Percentiles rank a stretch among this genome's conserved stretches.
phyloP scores from a whole-genome alignment of 768 basidiomycete genomes.

The Gyrodon lividus region DNA sequence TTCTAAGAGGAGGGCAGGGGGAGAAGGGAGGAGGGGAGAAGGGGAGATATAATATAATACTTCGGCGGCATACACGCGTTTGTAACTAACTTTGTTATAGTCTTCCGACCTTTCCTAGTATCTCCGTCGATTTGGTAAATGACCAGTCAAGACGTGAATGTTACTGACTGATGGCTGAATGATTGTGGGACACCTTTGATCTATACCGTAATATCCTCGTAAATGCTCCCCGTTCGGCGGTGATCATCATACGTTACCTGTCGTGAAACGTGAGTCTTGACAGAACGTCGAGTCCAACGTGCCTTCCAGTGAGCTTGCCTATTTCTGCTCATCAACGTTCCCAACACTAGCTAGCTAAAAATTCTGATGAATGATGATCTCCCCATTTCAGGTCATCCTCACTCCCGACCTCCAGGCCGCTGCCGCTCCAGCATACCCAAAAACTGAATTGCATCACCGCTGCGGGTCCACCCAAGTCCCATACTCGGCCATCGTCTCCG shows the following conservation, averaged over 20 bases:
- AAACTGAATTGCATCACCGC: no score
- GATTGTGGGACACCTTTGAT: slow-evolving; percentile 2
- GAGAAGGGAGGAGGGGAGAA: background rate
- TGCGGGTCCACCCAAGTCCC: background rate
- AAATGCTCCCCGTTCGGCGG: background rate
- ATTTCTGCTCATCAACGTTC: background rate
- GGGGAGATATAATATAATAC: background rate
- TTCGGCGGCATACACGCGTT: slow-evolving; percentile 1
- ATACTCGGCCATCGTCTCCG: background rate
- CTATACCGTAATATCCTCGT: slow-evolving; percentile 1
- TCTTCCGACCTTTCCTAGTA: slow-evolving; percentile 4
- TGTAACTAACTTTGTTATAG: slow-evolving; percentile 9
- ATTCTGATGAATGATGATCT: background rate
- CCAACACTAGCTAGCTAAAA: background rate
- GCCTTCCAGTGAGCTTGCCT: background rate
- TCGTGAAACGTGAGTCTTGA: background rate
- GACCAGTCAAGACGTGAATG: background rate
- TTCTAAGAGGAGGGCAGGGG: slow-evolving; percentile 15
- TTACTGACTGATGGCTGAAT: background rate
- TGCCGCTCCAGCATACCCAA: background rate
- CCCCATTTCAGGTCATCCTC: background rate
- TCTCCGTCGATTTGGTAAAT: slow-evolving; percentile 13
- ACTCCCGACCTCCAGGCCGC: background rate
- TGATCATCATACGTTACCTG: background rate
- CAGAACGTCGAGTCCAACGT: background rate